Base-by-base conservation (phyloP, 257 asterid genomes). In the Scutellaria galericulata region DNA sequence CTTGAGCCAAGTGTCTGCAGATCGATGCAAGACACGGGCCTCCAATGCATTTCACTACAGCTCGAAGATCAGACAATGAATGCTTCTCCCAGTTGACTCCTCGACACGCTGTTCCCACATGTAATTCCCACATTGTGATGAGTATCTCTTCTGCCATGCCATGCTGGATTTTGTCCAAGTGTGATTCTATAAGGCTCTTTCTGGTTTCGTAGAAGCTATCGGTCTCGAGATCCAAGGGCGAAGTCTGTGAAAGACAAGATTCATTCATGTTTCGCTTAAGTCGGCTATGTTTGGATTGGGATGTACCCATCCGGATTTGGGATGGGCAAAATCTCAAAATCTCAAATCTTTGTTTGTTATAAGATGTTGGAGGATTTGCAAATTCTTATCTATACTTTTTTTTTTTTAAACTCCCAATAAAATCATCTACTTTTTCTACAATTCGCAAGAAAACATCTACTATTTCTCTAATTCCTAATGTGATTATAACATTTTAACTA, bases 61-160 rank as follows among this genome's bases (percentile, higher is more conserved):
- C 89, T 39, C 96, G 89, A 55, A 94, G 93, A 66, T 87, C 87
- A 7, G 81, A 68, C 66, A 91, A 60, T 11, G 95, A 72, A 68
- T 91, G 95, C 81, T 80, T 90, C 48, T 94, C 95, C 99, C 99
- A 91, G 77, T 83, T 84, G 13, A 94, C 93, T 73, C 99, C 99
- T 73, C 97, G 80, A 64, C 99, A 94, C 12, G 85, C 77, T 45
- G 92, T 90, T 71, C 97, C 96, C 7, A 55, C 44, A 40, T 88
- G 96, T 6, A 71, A 73, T 67, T 94, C 96, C 93, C 95, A 94
- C 15, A 83, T 72, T 46, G 90, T 84, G 65, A 94, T 82, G 44
- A 94, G 88, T 46, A 92, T 85, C 81, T 94, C 99, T 71, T 91
- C 99, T 2, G 86, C 92, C 93, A 87, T 84, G 70, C 96, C 96